Conservation (phyloP, 805 yeast genomes). For the Suhomyces xylopsoci region DNA sequence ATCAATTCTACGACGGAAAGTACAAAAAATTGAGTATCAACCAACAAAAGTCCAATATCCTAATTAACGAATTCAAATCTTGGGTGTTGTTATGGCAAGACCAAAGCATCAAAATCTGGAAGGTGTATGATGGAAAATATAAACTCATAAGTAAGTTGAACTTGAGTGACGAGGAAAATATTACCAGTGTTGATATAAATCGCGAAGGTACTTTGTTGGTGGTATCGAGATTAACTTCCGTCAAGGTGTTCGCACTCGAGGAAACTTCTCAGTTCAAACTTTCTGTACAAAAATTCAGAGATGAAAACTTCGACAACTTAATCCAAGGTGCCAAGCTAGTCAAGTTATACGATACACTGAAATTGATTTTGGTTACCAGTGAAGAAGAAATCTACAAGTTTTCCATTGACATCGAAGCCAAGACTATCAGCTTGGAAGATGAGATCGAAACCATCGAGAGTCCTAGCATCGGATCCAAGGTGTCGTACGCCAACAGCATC, state of each 20-base stretch:
- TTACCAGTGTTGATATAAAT: constrained; percentile 64
- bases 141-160: constrained; percentile 64
- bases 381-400: constrained; percentile 58
- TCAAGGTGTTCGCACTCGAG: constrained; percentile 65
- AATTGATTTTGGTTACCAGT: constrained; percentile 51
- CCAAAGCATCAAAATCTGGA: constrained; percentile 80
- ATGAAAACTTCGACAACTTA: constrained; percentile 36
- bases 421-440: constrained; percentile 32
- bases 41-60: constrained; percentile 54
- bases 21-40: constrained; percentile 66
- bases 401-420: constrained; percentile 30
- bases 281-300: constrained; percentile 52
- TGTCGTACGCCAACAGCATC: constrained; percentile 50
- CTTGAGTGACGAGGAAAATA: constrained; percentile 75
- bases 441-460: constrained; percentile 34
- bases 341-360: constrained; percentile 43
- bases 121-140: constrained; percentile 44
- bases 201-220: constrained; percentile 63
- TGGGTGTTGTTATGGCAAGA: constrained; percentile 77
- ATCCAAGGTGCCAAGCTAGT: constrained; percentile 57
- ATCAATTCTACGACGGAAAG: constrained; percentile 67
- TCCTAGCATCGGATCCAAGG: constrained; percentile 18
- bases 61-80: constrained; percentile 45
- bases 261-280: constrained; percentile 38
- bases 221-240: constrained; percentile 65